Base-by-base conservation (phyloP, 2,329 filamentous ascomycete genomes). In the Claviceps spartinae region DNA sequence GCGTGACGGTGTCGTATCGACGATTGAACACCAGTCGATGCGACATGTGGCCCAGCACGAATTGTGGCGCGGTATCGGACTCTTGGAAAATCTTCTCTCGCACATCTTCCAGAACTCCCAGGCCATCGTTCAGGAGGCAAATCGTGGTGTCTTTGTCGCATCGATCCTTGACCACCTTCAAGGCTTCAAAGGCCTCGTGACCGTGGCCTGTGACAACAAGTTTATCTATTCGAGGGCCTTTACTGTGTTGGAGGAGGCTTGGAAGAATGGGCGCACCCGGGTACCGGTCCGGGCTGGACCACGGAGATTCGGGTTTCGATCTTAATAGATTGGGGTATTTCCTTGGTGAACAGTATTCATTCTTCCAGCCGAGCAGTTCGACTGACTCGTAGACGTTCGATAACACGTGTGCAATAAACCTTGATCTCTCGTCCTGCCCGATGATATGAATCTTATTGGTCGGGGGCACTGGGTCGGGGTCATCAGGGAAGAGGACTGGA, bases 91-190 rank as follows among this genome's bases (percentile, higher is more conserved):
- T 65, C 11, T 76, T 66, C 37, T 75, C 67, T 59, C 88, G 88
- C 42, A 96, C 75, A 48, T 82, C 77, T 48, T 97, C 89, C n/a
- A 88, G 73, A 1, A 88, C 72, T 0, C 93, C 91, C 66, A 97
- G 79, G 1, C 90, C 88, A 56, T 91, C 86, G 52, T 88, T 85
- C 52, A 94, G 66, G 52, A 95, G 77, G 54, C 86, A 81, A 7
- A 95, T 76, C 0, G 87, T 86, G 1, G 85, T 88, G 30, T 80
- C 70, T 2, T 76, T 71, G 44, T 78, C 74, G n/a, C 94, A 69
- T 9, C 87, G 78, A 60, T 87, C 76, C 51, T 74, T 77, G 51
- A 93, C 71, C 0, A 73, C 68, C 3, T 71, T 61, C 24, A 94
- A 63, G 1, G 82, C 80, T 38, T 73, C 63, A 11, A 76, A 69